These are phyloP conservation scores for Ustanciosporium gigantosporum DNA, from an alignment of 1,284 basidiomycete species.

Conservation along the genomic window DNA sequence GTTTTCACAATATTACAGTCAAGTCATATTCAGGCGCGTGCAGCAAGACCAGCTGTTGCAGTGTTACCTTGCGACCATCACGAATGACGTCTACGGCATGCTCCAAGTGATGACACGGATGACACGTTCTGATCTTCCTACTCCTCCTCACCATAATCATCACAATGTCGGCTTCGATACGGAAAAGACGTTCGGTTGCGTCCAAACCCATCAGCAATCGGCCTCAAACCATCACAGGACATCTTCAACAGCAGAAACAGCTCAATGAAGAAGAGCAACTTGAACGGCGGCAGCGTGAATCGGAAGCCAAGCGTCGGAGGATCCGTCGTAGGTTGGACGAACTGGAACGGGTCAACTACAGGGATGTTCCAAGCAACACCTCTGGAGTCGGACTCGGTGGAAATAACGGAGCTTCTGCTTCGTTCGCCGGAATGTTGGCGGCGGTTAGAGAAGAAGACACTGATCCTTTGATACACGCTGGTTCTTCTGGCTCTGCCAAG, in stretches of 20 bases:
- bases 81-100: too few species aligned
- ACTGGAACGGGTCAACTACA: conserved; percentile 34
- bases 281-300: conserved; percentile 26
- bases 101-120: too few species aligned
- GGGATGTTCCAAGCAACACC: conserved; percentile 23
- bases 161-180: too few species aligned
- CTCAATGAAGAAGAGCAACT: conserved; percentile 28
- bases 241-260: conserved; percentile 28
- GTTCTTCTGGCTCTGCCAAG: too few species aligned
- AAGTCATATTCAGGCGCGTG: too few species aligned
- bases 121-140: too few species aligned
- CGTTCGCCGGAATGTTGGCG: background rate
- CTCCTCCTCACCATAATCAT: too few species aligned
- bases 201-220: conserved; percentile 26
- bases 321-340: conserved; percentile 28
- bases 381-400: background rate
- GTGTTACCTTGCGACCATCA: too few species aligned
- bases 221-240: conserved; percentile 34
- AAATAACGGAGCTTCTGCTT: background rate
- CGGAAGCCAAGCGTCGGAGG: conserved; percentile 24
- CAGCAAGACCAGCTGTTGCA: too few species aligned
- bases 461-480: too few species aligned
- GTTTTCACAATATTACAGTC: too few species aligned
- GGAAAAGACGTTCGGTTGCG: conserved; percentile 26
- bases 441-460: background rate